phyloP scores from a whole-genome alignment of 1,284 basidiomycete genomes.

The Neonothopanus nambi region DNA sequence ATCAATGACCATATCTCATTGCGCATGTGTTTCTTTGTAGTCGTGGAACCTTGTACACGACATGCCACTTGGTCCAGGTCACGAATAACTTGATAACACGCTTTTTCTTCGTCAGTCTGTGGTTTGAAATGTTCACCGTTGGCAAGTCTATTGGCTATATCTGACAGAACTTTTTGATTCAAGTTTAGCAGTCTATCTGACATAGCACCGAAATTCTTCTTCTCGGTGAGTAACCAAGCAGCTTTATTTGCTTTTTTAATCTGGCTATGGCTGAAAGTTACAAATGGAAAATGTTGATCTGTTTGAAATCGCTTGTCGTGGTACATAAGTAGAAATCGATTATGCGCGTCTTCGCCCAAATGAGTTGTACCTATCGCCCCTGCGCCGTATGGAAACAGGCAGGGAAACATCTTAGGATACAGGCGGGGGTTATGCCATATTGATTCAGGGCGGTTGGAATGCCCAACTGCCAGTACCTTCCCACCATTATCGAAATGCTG shows the following conservation, averaged over 20 bases:
- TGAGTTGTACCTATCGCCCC: slow-evolving; percentile 28
- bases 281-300: slow-evolving; percentile 26
- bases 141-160: slow-evolving; percentile 24
- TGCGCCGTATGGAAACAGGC: slow-evolving; percentile 38
- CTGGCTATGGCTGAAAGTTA: slow-evolving; percentile 32
- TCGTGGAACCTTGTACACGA: slow-evolving; percentile 33
- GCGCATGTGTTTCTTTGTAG: slow-evolving; percentile 33
- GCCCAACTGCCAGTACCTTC: slow-evolving; percentile 14
- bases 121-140: slow-evolving; percentile 28
- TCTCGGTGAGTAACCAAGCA: slow-evolving; percentile 32
- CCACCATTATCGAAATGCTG: slow-evolving; percentile 22
- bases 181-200: slow-evolving; percentile 26
- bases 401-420: slow-evolving; percentile 36
- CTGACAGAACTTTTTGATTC: slow-evolving; percentile 23
- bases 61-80: slow-evolving; percentile 35
- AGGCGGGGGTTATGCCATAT: slow-evolving; percentile 31
- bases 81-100: slow-evolving; percentile 34
- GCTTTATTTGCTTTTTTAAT: slow-evolving; percentile 25
- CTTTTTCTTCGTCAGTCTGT: slow-evolving; percentile 31
- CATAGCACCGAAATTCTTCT: slow-evolving; percentile 28
- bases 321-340: slow-evolving; percentile 28
- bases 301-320: slow-evolving; percentile 32
- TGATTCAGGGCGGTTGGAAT: slow-evolving; percentile 26
- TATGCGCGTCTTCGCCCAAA: slow-evolving; percentile 19
- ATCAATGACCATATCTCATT: slow-evolving; percentile 40